These are phyloP conservation scores for Diplocarpon mali DNA, from an alignment of 2,329 filamentous ascomycete genomes.

Conservation along the genomic window DNA sequence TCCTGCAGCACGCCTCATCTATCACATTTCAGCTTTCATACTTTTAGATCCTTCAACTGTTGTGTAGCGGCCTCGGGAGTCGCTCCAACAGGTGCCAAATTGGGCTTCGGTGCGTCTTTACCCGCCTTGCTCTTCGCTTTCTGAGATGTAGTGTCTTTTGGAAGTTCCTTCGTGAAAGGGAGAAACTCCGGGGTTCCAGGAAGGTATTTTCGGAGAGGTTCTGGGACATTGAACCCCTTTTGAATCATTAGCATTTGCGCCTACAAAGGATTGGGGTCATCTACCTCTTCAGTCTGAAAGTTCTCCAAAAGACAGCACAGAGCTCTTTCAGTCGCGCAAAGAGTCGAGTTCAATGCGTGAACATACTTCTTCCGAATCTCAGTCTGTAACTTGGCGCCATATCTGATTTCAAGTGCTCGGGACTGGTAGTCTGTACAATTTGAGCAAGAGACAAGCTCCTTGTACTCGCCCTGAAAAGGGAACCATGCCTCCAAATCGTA, in stretches of 20 bases:
- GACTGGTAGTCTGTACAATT: conserved; percentile 99
- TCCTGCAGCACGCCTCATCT: not conserved
- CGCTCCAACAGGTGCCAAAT: conserved; percentile 18
- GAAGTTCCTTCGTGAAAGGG: conserved; percentile 74
- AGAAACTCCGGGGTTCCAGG: conserved; percentile 84
- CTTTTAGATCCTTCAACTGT: conserved; percentile 28
- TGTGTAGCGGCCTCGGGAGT: conserved; percentile 25
- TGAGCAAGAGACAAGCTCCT: conserved; percentile 93
- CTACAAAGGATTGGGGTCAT: conserved; percentile 21
- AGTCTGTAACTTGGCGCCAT: conserved; percentile 75
- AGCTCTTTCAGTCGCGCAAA: conserved; percentile 84
- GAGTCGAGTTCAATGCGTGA: conserved; percentile 80
- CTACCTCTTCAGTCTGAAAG: conserved; percentile 79
- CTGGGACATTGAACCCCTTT: conserved; percentile 67
- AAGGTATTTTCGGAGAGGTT: conserved; percentile 79
- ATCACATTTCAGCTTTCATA: conserved; percentile 8
- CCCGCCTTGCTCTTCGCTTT: conserved; percentile 34
- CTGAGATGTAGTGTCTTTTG: conserved; percentile 59
- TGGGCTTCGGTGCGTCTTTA: conserved; percentile 23
- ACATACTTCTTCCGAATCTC: conserved; percentile 87
- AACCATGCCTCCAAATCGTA: conserved; percentile 96
- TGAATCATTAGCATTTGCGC: conserved; percentile 16
- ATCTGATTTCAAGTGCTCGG: conserved; percentile 84
- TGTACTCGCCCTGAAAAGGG: conserved; percentile 93
- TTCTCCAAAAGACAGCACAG: conserved; percentile 95